Percentiles rank a stretch among this genome's conserved stretches.
phyloP scores from a whole-genome alignment of 306 rosid species.

The Citrullus amarus region DNA sequence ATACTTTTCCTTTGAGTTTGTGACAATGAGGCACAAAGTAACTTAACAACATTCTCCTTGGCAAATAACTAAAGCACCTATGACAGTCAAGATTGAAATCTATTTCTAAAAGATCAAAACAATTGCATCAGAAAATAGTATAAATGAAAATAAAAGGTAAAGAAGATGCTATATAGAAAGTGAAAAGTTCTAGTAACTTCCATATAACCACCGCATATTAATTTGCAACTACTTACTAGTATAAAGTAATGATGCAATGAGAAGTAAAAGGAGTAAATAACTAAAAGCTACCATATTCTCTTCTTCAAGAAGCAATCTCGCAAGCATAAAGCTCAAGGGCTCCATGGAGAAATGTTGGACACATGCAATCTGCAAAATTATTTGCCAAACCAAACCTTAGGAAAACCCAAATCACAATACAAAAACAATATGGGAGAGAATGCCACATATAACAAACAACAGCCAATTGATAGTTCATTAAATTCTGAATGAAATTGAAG shows the following conservation, averaged over 20 bases:
- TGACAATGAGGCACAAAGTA: background rate
- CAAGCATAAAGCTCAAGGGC: slow-evolving; percentile 58
- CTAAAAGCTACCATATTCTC: slow-evolving; percentile 26
- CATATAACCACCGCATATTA: too few relatives aligned
- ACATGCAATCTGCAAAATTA: slow-evolving; percentile 60
- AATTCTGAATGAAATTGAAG: slow-evolving; percentile 5
- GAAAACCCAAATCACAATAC: slow-evolving; percentile 8
- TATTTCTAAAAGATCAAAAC: background rate
- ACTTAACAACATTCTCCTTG: background rate
- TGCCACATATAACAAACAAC: background rate
- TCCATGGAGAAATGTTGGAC: slow-evolving; percentile 66
- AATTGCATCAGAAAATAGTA: background rate
- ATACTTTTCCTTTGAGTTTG: background rate
- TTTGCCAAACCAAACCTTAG: slow-evolving; percentile 15
- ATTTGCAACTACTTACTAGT: background rate
- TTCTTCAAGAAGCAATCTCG: slow-evolving; percentile 35
- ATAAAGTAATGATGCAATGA: background rate
- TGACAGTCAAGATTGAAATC: background rate
- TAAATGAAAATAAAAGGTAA: background rate
- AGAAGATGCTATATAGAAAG: background rate
- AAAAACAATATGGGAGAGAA: background rate
- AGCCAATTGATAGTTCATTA: background rate
- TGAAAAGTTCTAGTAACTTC: background rate
- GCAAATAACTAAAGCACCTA: background rate
- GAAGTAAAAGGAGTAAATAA: background rate